Evolutionary conservation across 805 yeast genomes (phyloP), one percentile per base, ranked within the genome.

Genomic region (Candida insectalens): DNA sequence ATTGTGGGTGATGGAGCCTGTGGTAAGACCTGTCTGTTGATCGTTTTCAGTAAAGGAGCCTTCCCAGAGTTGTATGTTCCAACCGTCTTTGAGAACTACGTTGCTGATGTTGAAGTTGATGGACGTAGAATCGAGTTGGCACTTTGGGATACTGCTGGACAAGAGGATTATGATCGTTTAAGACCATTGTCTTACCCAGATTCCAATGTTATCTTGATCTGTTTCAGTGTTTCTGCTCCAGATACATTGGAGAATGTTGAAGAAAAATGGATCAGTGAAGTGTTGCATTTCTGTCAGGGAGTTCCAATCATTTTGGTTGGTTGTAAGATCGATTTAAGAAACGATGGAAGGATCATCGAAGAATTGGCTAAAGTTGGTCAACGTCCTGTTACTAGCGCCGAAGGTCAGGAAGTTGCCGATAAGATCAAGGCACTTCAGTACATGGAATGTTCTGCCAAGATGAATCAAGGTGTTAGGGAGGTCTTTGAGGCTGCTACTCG

Each of bases 141-240:
- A 6, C 68, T 87, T 46, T 87, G 96, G 96, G 96, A 87, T 85
- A 87, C 96, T 47, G 95, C 96, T 36, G 96, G 96, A 45, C 96
- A 87, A 73, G 96, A 87, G 69, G 96, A 88, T 67, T 87, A 87
- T 57, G 95, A 85, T 61, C 82, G 95, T 62, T 68, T 84, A 49
- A 80, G 95, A 63, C 95, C 95, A 29, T 67, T 84, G 44, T 79
- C 89, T 10, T 87, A 87, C 62, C 95, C 95, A 41, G 95, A 87
- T 58, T 81, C 95, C 26, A 83, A 84, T 57, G 96, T 87, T 42
- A 82, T 87, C 40, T 70, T 87, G 55, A 84, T 87, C 50, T 87
- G 96, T 71, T 87, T 85, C 67, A 77, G 94, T 14, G 73, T 87
- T 43, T 95, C 84, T 55, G 70, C 87, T 27, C 95, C 95, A 47